Evolutionary conservation across 148 eudicot species (phyloP), one percentile per base, ranked within the genome.

Genomic region (Hydrangea macrophylla): DNA sequence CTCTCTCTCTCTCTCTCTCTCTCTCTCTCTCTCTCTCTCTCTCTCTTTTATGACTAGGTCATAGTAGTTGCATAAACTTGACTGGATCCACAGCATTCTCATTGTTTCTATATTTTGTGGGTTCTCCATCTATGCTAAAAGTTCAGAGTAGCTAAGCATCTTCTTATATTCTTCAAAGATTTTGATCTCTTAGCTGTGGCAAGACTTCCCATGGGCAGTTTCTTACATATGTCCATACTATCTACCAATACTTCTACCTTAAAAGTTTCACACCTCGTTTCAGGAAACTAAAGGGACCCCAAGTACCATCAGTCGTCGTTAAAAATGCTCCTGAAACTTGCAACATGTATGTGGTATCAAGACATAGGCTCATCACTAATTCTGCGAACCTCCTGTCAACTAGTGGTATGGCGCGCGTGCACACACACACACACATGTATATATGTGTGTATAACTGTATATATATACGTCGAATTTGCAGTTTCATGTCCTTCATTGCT

Each of bases 271-370:
- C 31, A 17, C 23, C 22, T 9, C 9, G 37, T 71, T 53, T 53
- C 73, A 92, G 92, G 81, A 89, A 72, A 77, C 58, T 78, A 58
- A 85, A 81, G 75, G 84, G 84, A 22, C 70, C 76, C 22, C 77
- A 72, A n/a, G 64, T 92, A 40, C 92, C 96, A 48, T 83, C 86
- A 62, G 35, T 72, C 35, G 81, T 92, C 58, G 63, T 89, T 27
- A 85, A 83, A 75, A 55, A 70, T 65, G 88, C 87, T 64, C 89
- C 96, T 36, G 81, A 81, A 32, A 71, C 76, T 2, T 87, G 97
- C 70, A 77, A 82, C 39, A 42, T 89, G 40, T 89, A 85, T 59
- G 76, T 89, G 58, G 84, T 92, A 62, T 79, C 92, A 11, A 79
- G 76, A 75, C 58, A 76, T 56, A 77, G 82, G 74, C 78, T 86